Evolutionary conservation across 2,329 filamentous ascomycete genomes (phyloP), one percentile per base, ranked within the genome.

Genomic region (Balansia obtecta): DNA sequence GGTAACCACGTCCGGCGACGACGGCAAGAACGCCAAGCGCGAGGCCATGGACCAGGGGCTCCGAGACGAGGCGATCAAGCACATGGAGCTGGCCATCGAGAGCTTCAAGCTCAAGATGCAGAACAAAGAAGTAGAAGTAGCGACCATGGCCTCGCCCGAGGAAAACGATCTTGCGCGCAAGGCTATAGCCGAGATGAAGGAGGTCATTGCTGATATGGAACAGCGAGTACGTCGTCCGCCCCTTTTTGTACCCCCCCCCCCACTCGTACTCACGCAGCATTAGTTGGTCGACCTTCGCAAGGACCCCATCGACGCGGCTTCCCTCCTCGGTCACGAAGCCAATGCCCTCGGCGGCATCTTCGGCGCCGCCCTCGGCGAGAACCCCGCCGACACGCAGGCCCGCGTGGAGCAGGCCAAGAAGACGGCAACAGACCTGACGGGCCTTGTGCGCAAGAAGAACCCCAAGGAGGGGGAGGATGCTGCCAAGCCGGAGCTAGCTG

Each of bases 191-290:
- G 85, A 93, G 54, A 84, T 87, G 56, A 86, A 86, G 67, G 84
- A 89, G 53, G 80, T 93, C 56, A 76, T 91, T 45, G 75, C 76
- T 49, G 87, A 93, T 57, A 87, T 93, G 79, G 82, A 88, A 68
- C 78, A 83, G 63, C 74, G 86, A 56, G 80, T 86, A 69, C 67
- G 77, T 39, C 27, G 10, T 11, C 48, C n/a, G 43, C 13, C 2
- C 6, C 40, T 52, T 48, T 27, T 18, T n/a, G n/a, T n/a, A n/a
- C n/a, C n/a, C n/a, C n/a, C n/a, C n/a, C 15, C 20, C 40, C 15
- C 52, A 56, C 52, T 57, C 49, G 27, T 34, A 11, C 40, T 37
- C 13, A 37, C 7, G 27, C 27, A 27, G 27, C 37, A 20, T 41
- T 56, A 85, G 75, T 78, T 91, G 34, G 68, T 76, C 42, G 87